Evolutionary conservation across 2,329 filamentous ascomycete genomes (phyloP).

Genomic region (Colletotrichum siamense): DNA sequence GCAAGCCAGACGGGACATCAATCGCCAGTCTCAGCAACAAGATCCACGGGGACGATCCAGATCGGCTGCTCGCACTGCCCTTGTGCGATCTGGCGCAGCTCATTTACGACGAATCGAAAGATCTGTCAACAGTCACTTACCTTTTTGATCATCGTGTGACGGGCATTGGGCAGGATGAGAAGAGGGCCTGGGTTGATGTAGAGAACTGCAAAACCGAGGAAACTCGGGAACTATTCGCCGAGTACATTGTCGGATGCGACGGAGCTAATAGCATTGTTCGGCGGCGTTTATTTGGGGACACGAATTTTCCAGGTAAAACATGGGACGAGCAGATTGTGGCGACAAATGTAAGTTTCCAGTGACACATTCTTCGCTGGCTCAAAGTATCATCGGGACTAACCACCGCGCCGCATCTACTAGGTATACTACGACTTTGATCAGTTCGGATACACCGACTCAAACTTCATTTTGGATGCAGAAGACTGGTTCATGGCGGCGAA

Average conservation of each 20-base stretch:
- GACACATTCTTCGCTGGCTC: neutral
- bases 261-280: constrained; percentile 55
- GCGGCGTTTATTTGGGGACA: constrained; percentile 54
- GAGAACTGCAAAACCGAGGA: constrained; percentile 36
- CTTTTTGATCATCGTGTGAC: constrained; percentile 53
- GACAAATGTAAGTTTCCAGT: constrained; percentile 53
- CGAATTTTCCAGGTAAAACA: constrained; percentile 60
- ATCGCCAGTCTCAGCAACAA: constrained; percentile 42
- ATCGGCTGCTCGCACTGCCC: constrained; percentile 43
- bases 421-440: constrained; percentile 62
- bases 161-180: constrained; percentile 49
- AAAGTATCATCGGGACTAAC: neutral
- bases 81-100: constrained; percentile 46
- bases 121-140: constrained; percentile 37
- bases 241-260: constrained; percentile 63
- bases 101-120: constrained; percentile 43
- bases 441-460: constrained; percentile 58
- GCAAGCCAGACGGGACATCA: constrained; percentile 35
- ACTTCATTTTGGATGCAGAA: constrained; percentile 66
- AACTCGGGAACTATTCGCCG: constrained; percentile 41
- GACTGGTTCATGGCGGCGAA: constrained; percentile 66
- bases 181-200: constrained; percentile 48
- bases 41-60: constrained; percentile 40
- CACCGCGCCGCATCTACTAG: neutral
- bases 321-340: constrained; percentile 65